Conservation (phyloP, 1,284 basidiomycete species). For the Entoloma clypeatum region DNA sequence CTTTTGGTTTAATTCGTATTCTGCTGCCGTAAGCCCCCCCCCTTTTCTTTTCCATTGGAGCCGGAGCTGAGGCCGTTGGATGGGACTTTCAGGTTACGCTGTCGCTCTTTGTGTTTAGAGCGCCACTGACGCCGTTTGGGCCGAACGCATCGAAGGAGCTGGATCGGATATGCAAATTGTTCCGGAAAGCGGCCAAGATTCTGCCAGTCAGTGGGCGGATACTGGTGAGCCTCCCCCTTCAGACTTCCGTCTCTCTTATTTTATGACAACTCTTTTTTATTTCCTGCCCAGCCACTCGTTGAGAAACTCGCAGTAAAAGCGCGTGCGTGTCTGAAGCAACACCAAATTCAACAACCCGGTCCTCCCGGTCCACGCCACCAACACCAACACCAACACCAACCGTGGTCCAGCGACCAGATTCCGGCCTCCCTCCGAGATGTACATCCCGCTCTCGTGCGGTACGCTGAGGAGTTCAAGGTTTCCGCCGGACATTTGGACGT, state of each 20-base stretch:
- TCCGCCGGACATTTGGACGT: slow-evolving; percentile 7
- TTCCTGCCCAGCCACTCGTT: slow-evolving; percentile 40
- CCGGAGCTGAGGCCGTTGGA: slow-evolving; percentile 2
- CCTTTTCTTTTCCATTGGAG: not conserved
- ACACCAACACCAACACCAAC: slow-evolving; percentile 14
- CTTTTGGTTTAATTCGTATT: slow-evolving; percentile 77
- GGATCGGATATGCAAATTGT: slow-evolving; percentile 44
- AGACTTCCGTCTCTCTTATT: not conserved
- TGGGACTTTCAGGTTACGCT: slow-evolving; percentile 54
- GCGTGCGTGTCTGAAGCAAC: slow-evolving; percentile 35
- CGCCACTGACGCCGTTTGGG: slow-evolving; percentile 48
- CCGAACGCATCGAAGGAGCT: slow-evolving; percentile 50
- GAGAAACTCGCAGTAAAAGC: slow-evolving; percentile 47
- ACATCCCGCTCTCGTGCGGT: slow-evolving; percentile 31
- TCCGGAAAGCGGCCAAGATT: slow-evolving; percentile 42
- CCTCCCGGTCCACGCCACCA: slow-evolving; percentile 11
- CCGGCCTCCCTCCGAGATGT: slow-evolving; percentile 32
- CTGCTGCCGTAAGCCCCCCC: slow-evolving; percentile 57
- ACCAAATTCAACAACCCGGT: slow-evolving; percentile 23
- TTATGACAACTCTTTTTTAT: slow-evolving; percentile 3
- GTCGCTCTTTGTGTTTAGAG: slow-evolving; percentile 51
- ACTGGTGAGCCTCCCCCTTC: slow-evolving; percentile 34
- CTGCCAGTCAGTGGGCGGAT: slow-evolving; percentile 48
- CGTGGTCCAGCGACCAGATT: slow-evolving; percentile 15
- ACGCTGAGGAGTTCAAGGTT: slow-evolving; percentile 29